Base-by-base conservation (phyloP, 2,329 filamentous ascomycete genomes). In the Leptographium flavum region DNA sequence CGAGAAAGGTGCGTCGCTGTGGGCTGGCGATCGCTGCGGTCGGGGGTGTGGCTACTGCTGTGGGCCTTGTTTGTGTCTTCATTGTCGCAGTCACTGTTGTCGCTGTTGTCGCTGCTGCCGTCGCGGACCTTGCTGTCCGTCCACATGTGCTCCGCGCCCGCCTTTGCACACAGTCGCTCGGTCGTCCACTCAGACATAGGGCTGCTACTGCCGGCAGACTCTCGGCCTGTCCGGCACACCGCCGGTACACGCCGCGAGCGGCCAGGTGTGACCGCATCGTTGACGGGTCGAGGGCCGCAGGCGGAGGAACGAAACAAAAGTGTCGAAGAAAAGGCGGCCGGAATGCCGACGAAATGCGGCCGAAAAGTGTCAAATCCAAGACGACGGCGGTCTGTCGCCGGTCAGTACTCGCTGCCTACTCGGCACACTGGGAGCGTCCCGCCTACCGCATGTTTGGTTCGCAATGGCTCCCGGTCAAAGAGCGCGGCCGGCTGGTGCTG, bases 251-350 rank as follows among this genome's bases (percentile, higher is more conserved):
- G 60, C 68, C 63, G 58, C 74, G 73, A 49, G 74, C 50, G 43
- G 49, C 75, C 55, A 79, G 64, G 52, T 76, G 72, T 51, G 75
- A 76, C 46, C 70, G 69, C 75, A 79, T 79, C 47, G 58, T 61
- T 32, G 21, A 13, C 6, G 39, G 14, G 15, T 39, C 19, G 22
- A 15, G n/a, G 14, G 27, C 13, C 36, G 30, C 11, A 21, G 13
- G 15, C 32, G 21, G n/a, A 25, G 28, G 22, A 28, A 42, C 17
- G 10, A 15, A 22, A 27, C 30, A 40, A 35, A 32, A 45, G 30
- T 33, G 17, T 15, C 5, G 13, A 25, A 23, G 27, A 27, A n/a
- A 13, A 19, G 11, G 21, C 22, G 17, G 35, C 35, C 10, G n/a
- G 3, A 37, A 22, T 10, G n/a, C 13, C 11, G 9, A 9, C 27